A percentile compares a stretch with the other conserved stretches of the same genome.
Conservation (phyloP, 2,329 filamentous ascomycete species). For the Plenodomus tracheiphilus region DNA sequence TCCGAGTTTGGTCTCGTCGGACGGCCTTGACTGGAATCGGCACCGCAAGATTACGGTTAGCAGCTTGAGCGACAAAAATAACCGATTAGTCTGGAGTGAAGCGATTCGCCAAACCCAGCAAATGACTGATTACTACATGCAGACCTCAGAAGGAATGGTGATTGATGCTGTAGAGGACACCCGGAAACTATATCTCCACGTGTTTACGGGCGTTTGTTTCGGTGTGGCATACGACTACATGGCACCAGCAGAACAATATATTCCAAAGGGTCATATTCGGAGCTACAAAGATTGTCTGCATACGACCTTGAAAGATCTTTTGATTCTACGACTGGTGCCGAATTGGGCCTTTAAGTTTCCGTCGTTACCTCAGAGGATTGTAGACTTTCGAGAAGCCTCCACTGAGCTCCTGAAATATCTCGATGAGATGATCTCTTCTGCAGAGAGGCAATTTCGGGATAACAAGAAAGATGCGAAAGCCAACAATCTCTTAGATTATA, state of each 20-base stretch:
- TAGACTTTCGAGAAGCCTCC: background rate
- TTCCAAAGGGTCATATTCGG: background rate
- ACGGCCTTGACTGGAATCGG: slow-evolving; percentile 29
- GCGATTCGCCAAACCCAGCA: background rate
- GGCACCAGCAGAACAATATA: background rate
- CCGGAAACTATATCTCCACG: background rate
- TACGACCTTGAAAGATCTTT: background rate
- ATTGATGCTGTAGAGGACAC: background rate
- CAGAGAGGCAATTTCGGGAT: background rate
- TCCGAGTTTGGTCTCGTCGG: slow-evolving; percentile 4
- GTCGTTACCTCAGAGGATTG: background rate
- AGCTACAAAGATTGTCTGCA: background rate
- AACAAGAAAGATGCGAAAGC: background rate
- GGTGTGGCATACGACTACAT: background rate
- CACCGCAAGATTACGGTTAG: slow-evolving; percentile 27
- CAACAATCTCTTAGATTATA: background rate
- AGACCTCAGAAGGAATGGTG: background rate
- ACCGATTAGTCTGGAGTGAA: slow-evolving; percentile 30
- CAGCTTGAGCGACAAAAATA: slow-evolving; percentile 32
- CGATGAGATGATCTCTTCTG: background rate
- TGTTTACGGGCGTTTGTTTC: background rate
- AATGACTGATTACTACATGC: background rate
- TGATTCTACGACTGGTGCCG: background rate
- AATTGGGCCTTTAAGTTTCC: slow-evolving; percentile 1
- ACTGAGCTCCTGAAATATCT: background rate